Base-by-base conservation (phyloP, 805 yeast genomes). In the Starmerella tilneyi region DNA sequence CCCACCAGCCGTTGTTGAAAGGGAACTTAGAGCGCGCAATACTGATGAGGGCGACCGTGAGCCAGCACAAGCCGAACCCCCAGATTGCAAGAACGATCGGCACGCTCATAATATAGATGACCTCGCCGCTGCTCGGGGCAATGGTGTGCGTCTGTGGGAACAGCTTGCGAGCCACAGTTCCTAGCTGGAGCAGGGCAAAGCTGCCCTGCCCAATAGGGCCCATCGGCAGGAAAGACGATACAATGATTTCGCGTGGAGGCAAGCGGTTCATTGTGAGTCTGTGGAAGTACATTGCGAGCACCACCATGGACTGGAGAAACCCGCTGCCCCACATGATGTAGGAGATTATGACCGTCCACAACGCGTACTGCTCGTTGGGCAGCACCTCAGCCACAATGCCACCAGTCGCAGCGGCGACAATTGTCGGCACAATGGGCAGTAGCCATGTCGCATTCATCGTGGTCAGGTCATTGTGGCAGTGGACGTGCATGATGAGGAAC, bases 1-100 rank as follows among this genome's bases (percentile, higher is more conserved):
- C 41, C 41, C 41, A 38, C 41, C 41, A 38, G 17, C 41, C 41
- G 15, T 38, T 38, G 26, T 38, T 38, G 33, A 38, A 38, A 13
- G 41, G 41, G 15, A 38, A 38, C 26, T 15, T 16, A 17, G 31
- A 20, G 13, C 41, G 41, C 7, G 41, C 20, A 5, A 38, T 17
- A 19, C 41, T 38, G 24, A 26, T 24, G 2, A 38, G 19, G 8
- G 41, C 41, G 26, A 27, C 15, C 17, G 33, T 27, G 16, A 38
- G 41, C 41, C 41, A 38, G 26, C 24, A 19, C 24, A 38, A 24
- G n/a, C 33, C 41, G 20, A 38, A 38, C 33, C 43, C 43, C 43
- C 43, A 30, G 8, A 40, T 5, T 16, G 27, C 30, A 3, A 30
- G 22, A 15, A 23, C 28, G 3, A 40, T 3, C n/a, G 30, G 43